A percentile compares a stretch with the other conserved stretches of the same genome.
phyloP scores from a whole-genome alignment of 768 basidiomycete species.

The Amanita exitialis region DNA sequence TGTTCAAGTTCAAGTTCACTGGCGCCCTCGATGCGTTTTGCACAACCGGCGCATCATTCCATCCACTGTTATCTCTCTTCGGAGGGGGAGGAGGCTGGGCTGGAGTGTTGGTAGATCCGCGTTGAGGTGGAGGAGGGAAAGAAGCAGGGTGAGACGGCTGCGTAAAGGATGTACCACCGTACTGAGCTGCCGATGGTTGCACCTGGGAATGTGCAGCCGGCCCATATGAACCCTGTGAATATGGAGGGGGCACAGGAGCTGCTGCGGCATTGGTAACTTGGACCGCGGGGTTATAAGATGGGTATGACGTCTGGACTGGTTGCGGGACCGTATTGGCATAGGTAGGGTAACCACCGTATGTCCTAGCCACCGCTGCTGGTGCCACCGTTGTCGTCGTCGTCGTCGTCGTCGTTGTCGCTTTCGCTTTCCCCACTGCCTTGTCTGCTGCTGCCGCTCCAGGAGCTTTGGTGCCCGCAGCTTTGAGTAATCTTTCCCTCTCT shows the following conservation, averaged over 20 bases:
- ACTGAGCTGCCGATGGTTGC: slow-evolving; percentile 16
- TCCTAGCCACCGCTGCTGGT: slow-evolving; percentile 10
- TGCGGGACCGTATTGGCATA: slow-evolving; percentile 12
- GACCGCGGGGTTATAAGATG: slow-evolving; percentile 1
- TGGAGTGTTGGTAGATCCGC: slow-evolving; percentile 18
- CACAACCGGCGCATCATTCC: slow-evolving; percentile 81
- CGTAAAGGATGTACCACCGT: background rate
- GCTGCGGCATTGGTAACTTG: slow-evolving; percentile 2
- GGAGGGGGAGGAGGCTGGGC: slow-evolving; percentile 38
- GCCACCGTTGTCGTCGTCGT: slow-evolving; percentile 6
- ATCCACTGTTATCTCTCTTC: slow-evolving; percentile 65
- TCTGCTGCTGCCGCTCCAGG: slow-evolving; percentile 6
- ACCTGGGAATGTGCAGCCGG: slow-evolving; percentile 21
- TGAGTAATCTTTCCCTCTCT: slow-evolving; percentile 28
- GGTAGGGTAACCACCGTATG: slow-evolving; percentile 14
- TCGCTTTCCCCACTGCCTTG: slow-evolving; percentile 11
- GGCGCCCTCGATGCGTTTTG: slow-evolving; percentile 38
- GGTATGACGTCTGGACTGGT: slow-evolving; percentile 9
- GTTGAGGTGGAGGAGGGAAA: slow-evolving; percentile 37
- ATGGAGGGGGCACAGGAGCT: slow-evolving; percentile 4
- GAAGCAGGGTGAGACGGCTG: slow-evolving; percentile 25
- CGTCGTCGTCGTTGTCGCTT: slow-evolving; percentile 8
- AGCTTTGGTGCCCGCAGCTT: slow-evolving; percentile 16
- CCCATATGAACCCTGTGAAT: slow-evolving; percentile 18
- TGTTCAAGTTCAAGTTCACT: slow-evolving; percentile 33